Base-by-base conservation (phyloP, 2,329 filamentous ascomycete genomes). In the Berkeleyomyces basicola region DNA sequence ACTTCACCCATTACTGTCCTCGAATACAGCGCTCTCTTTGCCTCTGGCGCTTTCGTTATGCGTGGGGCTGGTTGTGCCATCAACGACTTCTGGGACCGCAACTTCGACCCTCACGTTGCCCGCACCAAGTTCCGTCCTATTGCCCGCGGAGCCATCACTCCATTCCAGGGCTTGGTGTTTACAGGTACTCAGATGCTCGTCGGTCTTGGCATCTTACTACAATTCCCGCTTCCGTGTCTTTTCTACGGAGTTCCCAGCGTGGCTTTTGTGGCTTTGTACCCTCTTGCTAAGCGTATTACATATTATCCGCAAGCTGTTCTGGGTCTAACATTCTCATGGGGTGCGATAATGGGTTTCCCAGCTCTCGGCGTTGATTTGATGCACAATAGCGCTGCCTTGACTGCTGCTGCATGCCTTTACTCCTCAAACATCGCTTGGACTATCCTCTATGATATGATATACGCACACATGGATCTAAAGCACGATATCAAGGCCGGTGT, bases 31-130 rank as follows among this genome's bases (percentile, higher is more conserved):
- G 70, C 81, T 1, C 79, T 93, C 58, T 93, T 95, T 74, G 81
- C 87, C 68, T 78, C 82, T 1, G 90, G 89, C 59, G 87, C 88
- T 3, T 71, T 95, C 53, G 80, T 95, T 67, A 93, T 95, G 87
- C 86, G 90, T 65, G 87, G 90, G 58, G 88, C 89, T 23, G 89
- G 89, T 60, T 95, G 90, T 72, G 87, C 87, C 16, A 90, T 95
- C 74, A 95, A 95, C 71, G 90, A 96, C 71, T 82, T 95, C 59
- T 91, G 89, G 87, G 90, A 95, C 72, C 83, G 88, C 62, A 87
- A 93, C 68, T 83, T 95, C 14, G 90, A 96, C 72, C 85, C 87
- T 5, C 82, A 90, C 66, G 90, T 95, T 11, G 74, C 80, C 1
- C 82, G 90, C 58, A 95, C 88, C 4, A 82, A 85, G 11, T 77